phyloP scores from a whole-genome alignment of 768 basidiomycete genomes.

The Gloeostereum incarnatum region DNA sequence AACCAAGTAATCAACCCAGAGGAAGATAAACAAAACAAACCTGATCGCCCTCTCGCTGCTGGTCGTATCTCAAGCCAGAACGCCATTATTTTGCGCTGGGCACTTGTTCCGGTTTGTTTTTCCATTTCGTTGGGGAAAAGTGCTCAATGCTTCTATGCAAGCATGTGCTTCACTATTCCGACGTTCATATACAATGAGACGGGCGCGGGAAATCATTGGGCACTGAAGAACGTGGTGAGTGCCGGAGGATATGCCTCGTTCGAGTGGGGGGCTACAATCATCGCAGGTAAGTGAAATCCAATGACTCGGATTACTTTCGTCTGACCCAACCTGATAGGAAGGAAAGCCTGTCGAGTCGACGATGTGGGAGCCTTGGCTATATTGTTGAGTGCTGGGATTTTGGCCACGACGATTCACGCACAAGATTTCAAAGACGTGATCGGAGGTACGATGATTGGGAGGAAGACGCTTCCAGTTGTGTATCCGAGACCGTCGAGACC shows the following conservation, averaged over 20 bases:
- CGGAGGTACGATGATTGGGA: constrained; percentile 19
- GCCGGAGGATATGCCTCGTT: constrained; percentile 11
- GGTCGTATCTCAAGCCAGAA: constrained; percentile 15
- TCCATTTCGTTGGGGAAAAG: constrained; percentile 9
- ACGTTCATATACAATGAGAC: constrained; percentile 11
- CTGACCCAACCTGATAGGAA: not conserved
- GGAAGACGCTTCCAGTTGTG: constrained; percentile 20
- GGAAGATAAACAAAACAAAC: constrained; percentile 24
- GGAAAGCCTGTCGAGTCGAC: not conserved
- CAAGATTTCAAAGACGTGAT: constrained; percentile 23
- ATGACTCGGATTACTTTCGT: constrained; percentile 8
- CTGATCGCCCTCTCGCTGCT: constrained; percentile 23
- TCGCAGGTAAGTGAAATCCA: constrained; percentile 10
- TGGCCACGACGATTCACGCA: constrained; percentile 26
- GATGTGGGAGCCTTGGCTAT: not conserved
- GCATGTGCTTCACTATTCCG: constrained; percentile 8
- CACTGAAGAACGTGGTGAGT: constrained; percentile 7
- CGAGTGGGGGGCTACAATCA: constrained; percentile 10
- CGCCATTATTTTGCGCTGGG: constrained; percentile 19
- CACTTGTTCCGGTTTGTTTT: constrained; percentile 17
- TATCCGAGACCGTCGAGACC: constrained; percentile 21
- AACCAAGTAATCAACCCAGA: constrained; percentile 23
- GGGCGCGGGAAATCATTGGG: constrained; percentile 6
- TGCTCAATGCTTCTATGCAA: constrained; percentile 6
- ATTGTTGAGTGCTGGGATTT: constrained; percentile 16